These are phyloP conservation scores for Priceomyces fermenticarens DNA, from an alignment of 805 yeast genomes.

Conservation along the genomic window DNA sequence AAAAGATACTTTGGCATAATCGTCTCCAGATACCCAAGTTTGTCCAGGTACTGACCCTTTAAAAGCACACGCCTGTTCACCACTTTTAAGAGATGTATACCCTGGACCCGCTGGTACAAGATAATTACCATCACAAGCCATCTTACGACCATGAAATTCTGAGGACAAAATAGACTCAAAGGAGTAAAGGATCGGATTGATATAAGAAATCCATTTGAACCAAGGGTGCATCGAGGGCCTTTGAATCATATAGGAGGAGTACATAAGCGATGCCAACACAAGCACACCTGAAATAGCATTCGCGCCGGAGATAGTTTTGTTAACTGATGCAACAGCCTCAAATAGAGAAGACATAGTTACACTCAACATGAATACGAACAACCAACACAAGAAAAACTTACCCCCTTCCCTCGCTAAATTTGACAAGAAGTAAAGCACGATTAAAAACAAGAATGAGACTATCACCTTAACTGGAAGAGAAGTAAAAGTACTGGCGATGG, in stretches of 20 bases:
- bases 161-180: slow-evolving; percentile 27
- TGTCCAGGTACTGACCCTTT: slow-evolving; percentile 17
- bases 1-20: slow-evolving; percentile 29
- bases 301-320: slow-evolving; percentile 53
- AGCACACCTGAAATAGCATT: slow-evolving; percentile 53
- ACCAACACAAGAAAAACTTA: slow-evolving; percentile 47
- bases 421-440: slow-evolving; percentile 26
- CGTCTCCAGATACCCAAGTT: slow-evolving; percentile 28
- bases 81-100: slow-evolving; percentile 13
- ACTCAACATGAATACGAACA: slow-evolving; percentile 46
- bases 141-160: slow-evolving; percentile 28
- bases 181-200: slow-evolving; percentile 27
- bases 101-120: slow-evolving; percentile 25
- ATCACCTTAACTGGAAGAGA: slow-evolving; percentile 20
- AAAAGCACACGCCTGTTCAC: slow-evolving; percentile 17
- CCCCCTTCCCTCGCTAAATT: slow-evolving; percentile 51
- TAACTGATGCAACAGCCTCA: slow-evolving; percentile 51
- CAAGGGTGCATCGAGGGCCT: slow-evolving; percentile 33
- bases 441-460: slow-evolving; percentile 18
- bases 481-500: slow-evolving; percentile 20
- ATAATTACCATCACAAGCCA: slow-evolving; percentile 21
- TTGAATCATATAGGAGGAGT: slow-evolving; percentile 29
- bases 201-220: slow-evolving; percentile 39
- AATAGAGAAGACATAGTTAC: slow-evolving; percentile 54
- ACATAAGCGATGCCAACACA: slow-evolving; percentile 30